These are phyloP conservation scores for Croton laevigatus DNA, from an alignment of 441 rosid species.

Conservation along the genomic window DNA sequence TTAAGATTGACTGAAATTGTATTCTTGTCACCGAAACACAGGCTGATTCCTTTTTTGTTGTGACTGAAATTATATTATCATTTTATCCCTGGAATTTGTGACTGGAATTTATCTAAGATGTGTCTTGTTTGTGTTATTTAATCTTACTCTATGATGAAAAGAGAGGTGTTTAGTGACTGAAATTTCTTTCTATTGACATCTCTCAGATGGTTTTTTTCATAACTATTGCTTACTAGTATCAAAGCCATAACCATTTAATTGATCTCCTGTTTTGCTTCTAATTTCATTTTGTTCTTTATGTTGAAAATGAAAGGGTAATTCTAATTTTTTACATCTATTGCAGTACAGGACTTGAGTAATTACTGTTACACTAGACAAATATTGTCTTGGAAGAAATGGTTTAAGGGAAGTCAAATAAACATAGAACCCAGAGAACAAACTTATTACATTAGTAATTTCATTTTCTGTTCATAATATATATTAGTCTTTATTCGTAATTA, in stretches of 20 bases:
- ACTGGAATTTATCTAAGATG: no score
- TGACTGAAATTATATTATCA: no score
- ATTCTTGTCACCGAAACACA: no score
- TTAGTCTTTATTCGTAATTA: neutral
- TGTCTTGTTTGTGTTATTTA: no score
- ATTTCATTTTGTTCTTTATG: constrained; percentile 43
- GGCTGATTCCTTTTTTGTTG: no score
- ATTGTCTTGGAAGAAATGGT: neutral
- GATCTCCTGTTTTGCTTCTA: constrained; percentile 13
- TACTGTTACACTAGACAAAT: no score
- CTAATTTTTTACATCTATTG: neutral
- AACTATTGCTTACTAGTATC: constrained; percentile 12
- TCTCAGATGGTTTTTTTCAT: neutral
- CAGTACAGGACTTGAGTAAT: constrained; percentile 1
- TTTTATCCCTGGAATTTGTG: no score
- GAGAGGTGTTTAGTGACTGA: no score
- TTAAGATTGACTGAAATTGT: no score
- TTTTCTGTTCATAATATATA: neutral
- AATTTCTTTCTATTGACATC: no score
- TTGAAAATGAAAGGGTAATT: constrained; percentile 95
- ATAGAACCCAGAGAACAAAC: neutral
- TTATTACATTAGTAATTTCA: constrained; percentile 3
- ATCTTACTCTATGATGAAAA: no score
- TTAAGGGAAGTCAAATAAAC: constrained; percentile 10
- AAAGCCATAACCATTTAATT: no score